Evolutionary conservation across 805 yeast species (phyloP).

Genomic region (Starmerella gropengiesseri): DNA sequence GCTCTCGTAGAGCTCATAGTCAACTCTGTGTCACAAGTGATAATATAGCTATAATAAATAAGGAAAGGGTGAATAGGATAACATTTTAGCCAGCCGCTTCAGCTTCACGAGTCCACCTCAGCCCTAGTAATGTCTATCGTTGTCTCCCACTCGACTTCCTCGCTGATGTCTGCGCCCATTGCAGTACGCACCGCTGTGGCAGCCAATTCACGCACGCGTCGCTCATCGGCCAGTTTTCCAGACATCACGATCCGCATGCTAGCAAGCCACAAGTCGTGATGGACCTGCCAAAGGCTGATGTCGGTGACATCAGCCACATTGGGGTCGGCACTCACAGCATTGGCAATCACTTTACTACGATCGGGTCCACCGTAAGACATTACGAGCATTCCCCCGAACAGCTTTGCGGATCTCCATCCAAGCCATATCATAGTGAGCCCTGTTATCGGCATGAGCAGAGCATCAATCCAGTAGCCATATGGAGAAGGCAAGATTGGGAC

Average conservation of each 20-base stretch:
- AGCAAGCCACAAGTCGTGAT: constrained; percentile 35
- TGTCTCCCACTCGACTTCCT: constrained; percentile 29
- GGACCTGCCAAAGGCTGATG: constrained; percentile 36
- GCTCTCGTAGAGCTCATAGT: too few species aligned
- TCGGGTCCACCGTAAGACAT: constrained; percentile 35
- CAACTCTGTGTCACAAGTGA: too few species aligned
- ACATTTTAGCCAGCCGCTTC: too few species aligned
- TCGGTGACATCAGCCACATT: constrained; percentile 28
- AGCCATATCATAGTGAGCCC: constrained; percentile 33
- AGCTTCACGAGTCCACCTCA: background rate
- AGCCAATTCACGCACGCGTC: constrained; percentile 28
- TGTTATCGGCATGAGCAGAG: constrained; percentile 30
- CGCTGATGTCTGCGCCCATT: constrained; percentile 21
- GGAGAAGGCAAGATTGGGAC: constrained; percentile 27
- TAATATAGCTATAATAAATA: too few species aligned
- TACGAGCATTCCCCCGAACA: constrained; percentile 36
- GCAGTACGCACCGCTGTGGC: constrained; percentile 23
- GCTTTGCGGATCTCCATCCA: constrained; percentile 34
- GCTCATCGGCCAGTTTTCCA: constrained; percentile 30
- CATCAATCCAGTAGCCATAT: constrained; percentile 27
- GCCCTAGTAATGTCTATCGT: constrained; percentile 29
- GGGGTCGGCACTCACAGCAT: constrained; percentile 23
- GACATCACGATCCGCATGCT: constrained; percentile 28
- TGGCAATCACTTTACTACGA: constrained; percentile 25
- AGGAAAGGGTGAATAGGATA: too few species aligned